Conservation (phyloP, 2,329 filamentous ascomycete genomes). For the Fusarium palustre region DNA sequence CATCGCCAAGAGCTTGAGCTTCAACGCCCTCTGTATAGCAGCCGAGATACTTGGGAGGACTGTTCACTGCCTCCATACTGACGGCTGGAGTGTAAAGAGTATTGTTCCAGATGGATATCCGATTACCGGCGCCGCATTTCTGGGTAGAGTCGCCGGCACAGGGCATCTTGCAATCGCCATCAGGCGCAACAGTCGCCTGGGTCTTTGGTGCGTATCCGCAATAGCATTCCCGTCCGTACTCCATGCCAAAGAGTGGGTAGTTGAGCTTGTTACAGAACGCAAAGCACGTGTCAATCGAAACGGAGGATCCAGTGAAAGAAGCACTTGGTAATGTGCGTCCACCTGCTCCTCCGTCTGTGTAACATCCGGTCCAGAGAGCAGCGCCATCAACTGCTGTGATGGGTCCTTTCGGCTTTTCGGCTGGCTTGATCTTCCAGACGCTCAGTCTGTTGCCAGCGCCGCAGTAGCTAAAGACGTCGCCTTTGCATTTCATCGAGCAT, state of each 20-base stretch:
- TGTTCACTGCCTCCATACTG: neutral
- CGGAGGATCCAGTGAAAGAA: conserved; percentile 32
- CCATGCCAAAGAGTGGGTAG: conserved; percentile 43
- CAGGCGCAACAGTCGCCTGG: conserved; percentile 23
- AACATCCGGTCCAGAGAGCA: conserved; percentile 35
- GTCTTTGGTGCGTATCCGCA: conserved; percentile 37
- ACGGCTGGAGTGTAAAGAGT: conserved; percentile 16
- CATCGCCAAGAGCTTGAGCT: conserved; percentile 12
- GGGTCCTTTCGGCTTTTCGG: conserved; percentile 25
- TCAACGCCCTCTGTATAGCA: conserved; percentile 39
- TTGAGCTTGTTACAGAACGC: conserved; percentile 40
- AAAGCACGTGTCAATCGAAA: conserved; percentile 39
- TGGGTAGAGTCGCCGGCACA: conserved; percentile 34
- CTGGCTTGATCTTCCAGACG: conserved; percentile 38
- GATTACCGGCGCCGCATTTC: conserved; percentile 36
- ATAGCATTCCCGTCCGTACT: conserved; percentile 41
- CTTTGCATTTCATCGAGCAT: conserved; percentile 46
- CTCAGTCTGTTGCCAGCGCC: conserved; percentile 42
- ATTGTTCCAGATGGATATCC: conserved; percentile 43
- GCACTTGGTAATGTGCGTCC: conserved; percentile 37
- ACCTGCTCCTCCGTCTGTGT: conserved; percentile 40
- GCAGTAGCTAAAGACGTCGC: conserved; percentile 41
- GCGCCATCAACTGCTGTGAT: conserved; percentile 30
- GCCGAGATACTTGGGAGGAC: conserved; percentile 14
- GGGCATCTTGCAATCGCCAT: conserved; percentile 39